phyloP scores from a whole-genome alignment of 2,329 filamentous ascomycete species.

The Fusarium sp. region DNA sequence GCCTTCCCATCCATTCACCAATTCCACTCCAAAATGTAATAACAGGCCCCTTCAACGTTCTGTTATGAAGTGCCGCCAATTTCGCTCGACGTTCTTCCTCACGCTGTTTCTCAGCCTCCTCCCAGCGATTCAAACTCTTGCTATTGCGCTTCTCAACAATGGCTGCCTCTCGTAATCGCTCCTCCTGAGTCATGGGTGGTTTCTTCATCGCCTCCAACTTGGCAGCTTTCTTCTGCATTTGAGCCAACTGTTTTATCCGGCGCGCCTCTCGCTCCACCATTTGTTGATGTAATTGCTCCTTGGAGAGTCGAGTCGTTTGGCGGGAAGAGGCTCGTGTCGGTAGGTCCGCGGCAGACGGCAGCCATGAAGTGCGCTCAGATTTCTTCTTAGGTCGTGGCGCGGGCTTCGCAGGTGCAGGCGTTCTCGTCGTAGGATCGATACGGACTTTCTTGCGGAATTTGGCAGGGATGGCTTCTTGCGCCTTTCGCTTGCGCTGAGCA shows the following conservation, averaged over 20 bases:
- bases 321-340: slow-evolving; percentile 68
- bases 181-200: slow-evolving; percentile 85
- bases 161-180: slow-evolving; percentile 84
- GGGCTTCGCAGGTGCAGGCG: slow-evolving; percentile 50
- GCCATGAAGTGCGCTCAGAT: slow-evolving; percentile 68
- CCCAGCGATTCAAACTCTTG: slow-evolving; percentile 92
- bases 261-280: slow-evolving; percentile 78
- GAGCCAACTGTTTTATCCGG: slow-evolving; percentile 74
- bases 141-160: slow-evolving; percentile 86
- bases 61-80: slow-evolving; percentile 86
- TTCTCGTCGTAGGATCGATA: slow-evolving; percentile 65
- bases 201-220: slow-evolving; percentile 79
- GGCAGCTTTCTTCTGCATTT: slow-evolving; percentile 75
- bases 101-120: slow-evolving; percentile 88
- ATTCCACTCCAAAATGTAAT: slow-evolving; percentile 95
- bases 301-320: slow-evolving; percentile 67
- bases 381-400: slow-evolving; percentile 67
- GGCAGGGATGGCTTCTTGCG: slow-evolving; percentile 76
- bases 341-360: slow-evolving; percentile 63
- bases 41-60: slow-evolving; percentile 87
- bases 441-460: slow-evolving; percentile 80
- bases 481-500: slow-evolving; percentile 81
- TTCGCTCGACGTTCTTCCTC: slow-evolving; percentile 85
- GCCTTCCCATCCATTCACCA: slow-evolving; percentile 79
- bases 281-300: slow-evolving; percentile 73